A percentile compares a stretch with the other conserved stretches of the same genome.
phyloP scores from a whole-genome alignment of 2,329 filamentous ascomycete species.

The Sclerotinia subarctica region DNA sequence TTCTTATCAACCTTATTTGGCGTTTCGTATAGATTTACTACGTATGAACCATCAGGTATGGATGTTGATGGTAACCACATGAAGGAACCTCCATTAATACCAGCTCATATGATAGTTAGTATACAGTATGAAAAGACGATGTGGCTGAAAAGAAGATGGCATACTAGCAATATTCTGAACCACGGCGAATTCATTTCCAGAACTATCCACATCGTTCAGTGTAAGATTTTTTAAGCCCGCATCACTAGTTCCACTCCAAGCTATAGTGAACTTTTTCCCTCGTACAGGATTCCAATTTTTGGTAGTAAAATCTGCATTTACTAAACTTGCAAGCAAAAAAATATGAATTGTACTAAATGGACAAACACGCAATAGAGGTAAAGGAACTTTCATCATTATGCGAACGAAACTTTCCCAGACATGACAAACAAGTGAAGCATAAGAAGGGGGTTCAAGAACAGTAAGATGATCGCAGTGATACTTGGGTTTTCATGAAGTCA shows the following conservation, averaged over 20 bases:
- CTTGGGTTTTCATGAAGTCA: background rate
- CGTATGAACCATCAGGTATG: slow-evolving; percentile 1
- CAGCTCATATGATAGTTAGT: background rate
- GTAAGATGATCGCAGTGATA: background rate
- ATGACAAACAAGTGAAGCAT: background rate
- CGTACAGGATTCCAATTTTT: background rate
- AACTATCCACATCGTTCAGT: background rate
- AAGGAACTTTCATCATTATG: background rate
- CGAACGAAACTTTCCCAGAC: background rate
- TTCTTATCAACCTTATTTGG: background rate
- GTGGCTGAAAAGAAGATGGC: background rate
- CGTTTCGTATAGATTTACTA: background rate
- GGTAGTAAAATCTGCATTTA: background rate
- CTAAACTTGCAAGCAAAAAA: background rate
- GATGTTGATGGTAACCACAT: background rate
- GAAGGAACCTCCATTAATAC: background rate
- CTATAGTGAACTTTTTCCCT: background rate
- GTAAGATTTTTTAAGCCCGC: background rate
- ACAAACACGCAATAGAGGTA: background rate
- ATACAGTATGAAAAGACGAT: background rate
- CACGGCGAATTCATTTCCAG: background rate
- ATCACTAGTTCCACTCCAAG: slow-evolving; percentile 6
- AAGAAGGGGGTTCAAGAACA: background rate
- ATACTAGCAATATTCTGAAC: background rate
- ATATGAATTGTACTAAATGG: background rate